Evolutionary conservation across 495 filamentous ascomycete genomes (phyloP).

Genomic region (Xeromyces bisporus): DNA sequence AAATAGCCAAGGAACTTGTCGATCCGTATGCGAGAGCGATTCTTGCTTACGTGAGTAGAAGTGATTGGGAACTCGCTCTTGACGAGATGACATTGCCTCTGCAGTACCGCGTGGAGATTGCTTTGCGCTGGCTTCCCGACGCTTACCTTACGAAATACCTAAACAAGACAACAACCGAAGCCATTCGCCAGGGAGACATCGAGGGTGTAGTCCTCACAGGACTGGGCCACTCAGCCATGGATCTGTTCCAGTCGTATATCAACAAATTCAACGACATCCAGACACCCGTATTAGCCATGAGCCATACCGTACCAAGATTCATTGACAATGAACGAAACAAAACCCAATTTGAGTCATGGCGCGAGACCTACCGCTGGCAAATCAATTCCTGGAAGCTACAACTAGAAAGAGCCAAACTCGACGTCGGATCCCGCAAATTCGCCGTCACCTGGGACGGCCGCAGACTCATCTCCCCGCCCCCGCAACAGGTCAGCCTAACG

Average conservation of each 20-base stretch:
- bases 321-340: conserved; percentile 40
- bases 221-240: conserved; percentile 56
- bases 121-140: conserved; percentile 69
- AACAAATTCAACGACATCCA: conserved; percentile 76
- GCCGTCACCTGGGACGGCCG: conserved; percentile 44
- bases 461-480: conserved; percentile 45
- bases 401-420: conserved; percentile 44
- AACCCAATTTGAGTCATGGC: conserved; percentile 59
- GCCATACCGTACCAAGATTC: conserved; percentile 65
- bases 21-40: conserved; percentile 86
- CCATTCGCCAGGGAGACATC: conserved; percentile 60
- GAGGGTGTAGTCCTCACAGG: conserved; percentile 83
- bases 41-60: conserved; percentile 77
- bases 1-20: conserved; percentile 45
- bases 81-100: conserved; percentile 71
- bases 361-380: conserved; percentile 60
- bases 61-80: conserved; percentile 71
- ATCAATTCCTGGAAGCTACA: conserved; percentile 62
- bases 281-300: conserved; percentile 71
- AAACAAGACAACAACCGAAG: conserved; percentile 38
- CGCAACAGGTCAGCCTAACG: conserved; percentile 61
- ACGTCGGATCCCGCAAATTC: conserved; percentile 40
- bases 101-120: conserved; percentile 69
- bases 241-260: conserved; percentile 77
- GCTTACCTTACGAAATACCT: conserved; percentile 60